Conservation (phyloP, 345 rosid species). For the Dimocarpus longan region DNA sequence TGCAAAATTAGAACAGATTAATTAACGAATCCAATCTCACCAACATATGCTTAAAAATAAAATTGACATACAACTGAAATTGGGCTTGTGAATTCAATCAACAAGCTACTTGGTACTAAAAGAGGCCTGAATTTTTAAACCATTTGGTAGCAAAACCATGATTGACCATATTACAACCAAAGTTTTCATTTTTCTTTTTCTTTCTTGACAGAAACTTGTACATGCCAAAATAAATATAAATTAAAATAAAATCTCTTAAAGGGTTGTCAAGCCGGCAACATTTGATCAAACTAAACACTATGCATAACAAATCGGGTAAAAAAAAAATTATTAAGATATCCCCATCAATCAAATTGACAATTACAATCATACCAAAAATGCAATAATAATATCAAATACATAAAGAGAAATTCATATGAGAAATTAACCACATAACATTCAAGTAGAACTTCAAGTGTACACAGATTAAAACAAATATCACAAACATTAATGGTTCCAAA, state of each 20-base stretch:
- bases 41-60: not conserved
- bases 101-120: no score
- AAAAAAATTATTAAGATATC: not conserved
- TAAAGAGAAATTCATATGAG: slow-evolving; percentile 5
- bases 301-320: slow-evolving; percentile 8
- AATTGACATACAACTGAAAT: not conserved
- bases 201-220: not conserved
- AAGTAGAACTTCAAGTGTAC: not conserved
- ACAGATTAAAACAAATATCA: not conserved
- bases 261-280: not conserved
- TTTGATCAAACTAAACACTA: not conserved
- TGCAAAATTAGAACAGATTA: not conserved
- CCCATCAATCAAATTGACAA: slow-evolving; percentile 3
- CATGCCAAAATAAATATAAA: no score
- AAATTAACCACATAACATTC: not conserved
- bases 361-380: slow-evolving; percentile 19
- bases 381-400: slow-evolving; percentile 6
- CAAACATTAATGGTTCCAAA: not conserved
- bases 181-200: not conserved
- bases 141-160: slow-evolving; percentile 6
- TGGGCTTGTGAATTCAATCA: not conserved
- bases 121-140: not conserved
- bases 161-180: not conserved
- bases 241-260: not conserved
- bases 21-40: not conserved